Percentiles rank a stretch among this genome's conserved stretches.
Evolutionary conservation across 257 asterid species (phyloP).

Genomic region (Nicotiana knightiana): DNA sequence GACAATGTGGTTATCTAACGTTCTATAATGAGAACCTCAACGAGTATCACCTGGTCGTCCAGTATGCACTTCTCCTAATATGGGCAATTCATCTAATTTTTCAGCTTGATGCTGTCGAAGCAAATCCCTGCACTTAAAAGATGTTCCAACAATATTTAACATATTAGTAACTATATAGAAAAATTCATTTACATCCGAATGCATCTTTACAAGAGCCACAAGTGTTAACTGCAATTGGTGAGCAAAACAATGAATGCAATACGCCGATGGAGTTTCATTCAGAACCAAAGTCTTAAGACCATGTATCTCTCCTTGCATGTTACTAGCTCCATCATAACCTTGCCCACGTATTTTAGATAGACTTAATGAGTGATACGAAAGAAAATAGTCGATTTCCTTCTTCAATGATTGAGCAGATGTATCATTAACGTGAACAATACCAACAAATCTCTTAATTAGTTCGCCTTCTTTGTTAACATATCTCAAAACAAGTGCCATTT

Average conservation of each 20-base stretch:
- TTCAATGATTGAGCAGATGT: neutral
- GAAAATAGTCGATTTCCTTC: neutral
- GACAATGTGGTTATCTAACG: too few species aligned
- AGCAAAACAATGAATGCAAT: conserved; percentile 3
- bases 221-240: neutral
- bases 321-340: neutral
- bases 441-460: neutral
- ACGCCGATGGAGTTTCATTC: neutral
- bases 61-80: too few species aligned
- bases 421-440: neutral
- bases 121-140: neutral
- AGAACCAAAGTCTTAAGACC: neutral
- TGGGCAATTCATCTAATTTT: too few species aligned
- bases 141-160: neutral
- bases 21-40: too few species aligned
- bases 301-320: neutral
- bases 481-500: neutral
- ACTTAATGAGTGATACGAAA: neutral
- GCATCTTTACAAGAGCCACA: neutral
- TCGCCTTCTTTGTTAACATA: neutral
- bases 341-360: neutral
- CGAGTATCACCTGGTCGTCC: too few species aligned
- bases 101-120: too few species aligned
- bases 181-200: neutral
- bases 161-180: neutral